Base-by-base conservation (phyloP, 1,284 basidiomycete genomes). In the Boletellus sp. region DNA sequence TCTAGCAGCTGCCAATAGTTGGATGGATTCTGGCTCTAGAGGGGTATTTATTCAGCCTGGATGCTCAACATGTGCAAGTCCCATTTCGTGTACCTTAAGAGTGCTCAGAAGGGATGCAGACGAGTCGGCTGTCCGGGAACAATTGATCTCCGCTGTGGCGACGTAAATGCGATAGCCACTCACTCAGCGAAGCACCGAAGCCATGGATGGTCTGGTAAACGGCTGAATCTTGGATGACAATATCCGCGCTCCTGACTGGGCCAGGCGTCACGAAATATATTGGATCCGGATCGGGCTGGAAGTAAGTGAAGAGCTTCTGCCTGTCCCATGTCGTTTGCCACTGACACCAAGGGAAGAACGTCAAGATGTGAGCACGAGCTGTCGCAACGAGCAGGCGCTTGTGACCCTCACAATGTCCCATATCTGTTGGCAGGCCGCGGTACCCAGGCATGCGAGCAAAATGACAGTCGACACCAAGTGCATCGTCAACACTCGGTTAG, bases 291-390 rank as follows among this genome's bases (percentile, higher is more conserved):
- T 68, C 68, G 17, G 71, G 69, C 14, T 67, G 64, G 19, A 74
- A 60, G 19, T 72, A 73, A 4, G 73, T 76, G 55, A 82, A 73
- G 25, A 79, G 70, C 41, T 64, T 70, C 19, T 71, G 56, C 35
- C 71, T 68, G 54, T 82, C 76, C 80, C 80, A 82, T 9, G 77
- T 82, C 21, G 80, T 82, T 68, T 80, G 76, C 75, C 76, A 82
- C 80, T 82, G 53, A 44, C 17, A 17, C 22, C 13, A 20, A 50
- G 37, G 21, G 4, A 47, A 29, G 33, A 36, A 23, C 17, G 20
- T 5, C 13, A 29, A 16, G 27, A 30, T 3, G 20, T 49, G 44
- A 62, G 44, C 27, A 48, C 14, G 10, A 14, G n/a, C 17, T 0
- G 11, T 23, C 23, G 11, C 4, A 29, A 37, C 9, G 33, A 8